Conservation (phyloP, 2,329 filamentous ascomycete genomes). For the Aspergillus ustus region DNA sequence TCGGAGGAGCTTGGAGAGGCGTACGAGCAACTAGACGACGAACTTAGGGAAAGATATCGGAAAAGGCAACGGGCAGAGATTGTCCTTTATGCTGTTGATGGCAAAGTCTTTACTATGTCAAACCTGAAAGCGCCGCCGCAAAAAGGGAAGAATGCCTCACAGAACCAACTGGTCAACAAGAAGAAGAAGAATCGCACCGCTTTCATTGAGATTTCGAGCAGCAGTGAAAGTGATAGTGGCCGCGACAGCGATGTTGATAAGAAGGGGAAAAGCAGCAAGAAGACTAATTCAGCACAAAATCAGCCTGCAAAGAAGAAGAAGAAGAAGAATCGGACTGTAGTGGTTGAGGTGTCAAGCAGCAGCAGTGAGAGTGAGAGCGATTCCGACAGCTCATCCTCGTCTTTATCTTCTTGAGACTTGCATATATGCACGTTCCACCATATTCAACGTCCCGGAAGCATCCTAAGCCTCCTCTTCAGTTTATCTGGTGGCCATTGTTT, state of each 20-base stretch:
- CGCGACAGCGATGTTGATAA: conserved; percentile 25
- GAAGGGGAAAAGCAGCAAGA: background rate
- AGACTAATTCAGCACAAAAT: conserved; percentile 19
- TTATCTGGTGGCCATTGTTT: conserved; percentile 5
- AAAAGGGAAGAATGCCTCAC: conserved; percentile 27
- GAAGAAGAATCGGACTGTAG: conserved; percentile 27
- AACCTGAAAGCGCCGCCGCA: conserved; percentile 28
- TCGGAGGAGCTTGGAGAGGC: conserved; percentile 29
- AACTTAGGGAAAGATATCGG: conserved; percentile 35
- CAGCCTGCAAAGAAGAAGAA: conserved; percentile 41
- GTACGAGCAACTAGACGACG: conserved; percentile 30
- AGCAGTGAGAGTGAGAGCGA: conserved; percentile 33
- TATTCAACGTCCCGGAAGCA: background rate
- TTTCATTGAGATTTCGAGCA: conserved; percentile 48
- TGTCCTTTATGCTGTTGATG: conserved; percentile 40
- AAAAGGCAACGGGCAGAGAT: conserved; percentile 45
- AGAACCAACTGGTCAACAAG: conserved; percentile 32
- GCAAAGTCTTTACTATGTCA: conserved; percentile 33
- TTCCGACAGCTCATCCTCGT: conserved; percentile 7
- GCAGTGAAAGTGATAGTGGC: conserved; percentile 45
- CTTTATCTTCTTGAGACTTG: background rate
- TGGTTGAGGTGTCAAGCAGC: conserved; percentile 7
- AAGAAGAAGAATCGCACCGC: conserved; percentile 51
- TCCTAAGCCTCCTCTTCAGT: background rate
- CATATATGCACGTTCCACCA: background rate